Evolutionary conservation across 2,329 filamentous ascomycete genomes (phyloP).

Genomic region (Atkinsonella hypoxylon): DNA sequence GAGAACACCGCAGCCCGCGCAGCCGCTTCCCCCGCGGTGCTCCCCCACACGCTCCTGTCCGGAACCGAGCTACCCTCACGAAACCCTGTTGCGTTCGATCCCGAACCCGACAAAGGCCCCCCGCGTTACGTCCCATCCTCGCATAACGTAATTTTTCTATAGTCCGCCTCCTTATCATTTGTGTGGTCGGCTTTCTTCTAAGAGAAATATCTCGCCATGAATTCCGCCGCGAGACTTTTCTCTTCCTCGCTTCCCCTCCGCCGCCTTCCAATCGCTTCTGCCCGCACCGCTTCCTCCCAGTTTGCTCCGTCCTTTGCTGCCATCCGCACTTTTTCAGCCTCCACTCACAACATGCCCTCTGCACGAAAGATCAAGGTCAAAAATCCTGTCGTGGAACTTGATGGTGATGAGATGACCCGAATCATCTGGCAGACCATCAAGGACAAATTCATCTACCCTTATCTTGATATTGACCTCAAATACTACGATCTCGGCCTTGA

Average conservation of each 20-base stretch:
- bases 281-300: slow-evolving; percentile 21
- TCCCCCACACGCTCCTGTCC: background rate
- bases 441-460: slow-evolving; percentile 95
- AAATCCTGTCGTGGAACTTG: slow-evolving; percentile 96
- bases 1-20: background rate
- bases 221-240: slow-evolving; percentile 19
- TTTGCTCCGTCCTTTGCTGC: slow-evolving; percentile 35
- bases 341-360: slow-evolving; percentile 50
- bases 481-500: slow-evolving; percentile 91
- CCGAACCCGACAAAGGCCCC: slow-evolving; percentile 1
- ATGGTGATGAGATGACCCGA: slow-evolving; percentile 92
- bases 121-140: slow-evolving; percentile 3
- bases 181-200: slow-evolving; percentile 4
- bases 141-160: background rate
- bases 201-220: slow-evolving; percentile 14
- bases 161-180: slow-evolving; percentile 10
- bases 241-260: slow-evolving; percentile 18
- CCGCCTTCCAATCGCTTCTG: slow-evolving; percentile 15
- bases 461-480: slow-evolving; percentile 95
- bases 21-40: background rate
- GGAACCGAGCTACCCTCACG: background rate
- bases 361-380: slow-evolving; percentile 93
- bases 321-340: slow-evolving; percentile 43
- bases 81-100: background rate
- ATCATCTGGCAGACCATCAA: slow-evolving; percentile 99